Conservation (phyloP, 768 basidiomycete species). For the Erythrobasidium yunnanense region DNA sequence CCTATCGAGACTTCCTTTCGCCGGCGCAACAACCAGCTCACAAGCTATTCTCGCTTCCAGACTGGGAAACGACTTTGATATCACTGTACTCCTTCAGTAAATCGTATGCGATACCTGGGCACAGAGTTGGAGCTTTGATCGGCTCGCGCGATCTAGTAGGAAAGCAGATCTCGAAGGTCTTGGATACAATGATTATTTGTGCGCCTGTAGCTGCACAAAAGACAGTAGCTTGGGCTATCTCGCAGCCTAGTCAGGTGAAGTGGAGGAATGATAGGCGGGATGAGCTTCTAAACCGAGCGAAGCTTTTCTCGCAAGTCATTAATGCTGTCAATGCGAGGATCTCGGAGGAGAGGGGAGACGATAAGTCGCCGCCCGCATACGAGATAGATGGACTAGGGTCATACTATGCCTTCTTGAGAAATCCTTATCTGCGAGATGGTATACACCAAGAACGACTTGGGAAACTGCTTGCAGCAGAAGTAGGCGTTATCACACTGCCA, state of each 20-base stretch:
- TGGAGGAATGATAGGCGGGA: slow-evolving; percentile 51
- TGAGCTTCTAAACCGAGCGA: slow-evolving; percentile 50
- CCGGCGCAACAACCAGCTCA: slow-evolving; percentile 49
- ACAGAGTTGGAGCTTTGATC: slow-evolving; percentile 63
- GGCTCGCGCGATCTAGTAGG: slow-evolving; percentile 52
- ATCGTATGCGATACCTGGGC: slow-evolving; percentile 67
- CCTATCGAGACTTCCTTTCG: slow-evolving; percentile 71
- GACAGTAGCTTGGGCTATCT: slow-evolving; percentile 52
- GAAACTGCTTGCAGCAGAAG: not conserved
- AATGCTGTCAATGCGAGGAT: slow-evolving; percentile 40
- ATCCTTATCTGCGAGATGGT: slow-evolving; percentile 31
- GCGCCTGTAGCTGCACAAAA: slow-evolving; percentile 62
- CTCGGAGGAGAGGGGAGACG: not conserved
- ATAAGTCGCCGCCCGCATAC: slow-evolving; percentile 46
- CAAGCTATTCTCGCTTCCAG: slow-evolving; percentile 45
- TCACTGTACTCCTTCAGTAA: slow-evolving; percentile 46
- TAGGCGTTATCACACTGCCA: slow-evolving; percentile 17
- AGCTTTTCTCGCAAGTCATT: slow-evolving; percentile 50
- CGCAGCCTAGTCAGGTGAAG: slow-evolving; percentile 45
- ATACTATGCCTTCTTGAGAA: slow-evolving; percentile 64
- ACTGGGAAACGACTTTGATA: slow-evolving; percentile 29
- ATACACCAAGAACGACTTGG: not conserved
- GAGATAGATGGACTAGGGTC: slow-evolving; percentile 56
- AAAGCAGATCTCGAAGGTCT: slow-evolving; percentile 49
- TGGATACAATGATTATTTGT: slow-evolving; percentile 68